Evolutionary conservation across 1,284 basidiomycete species (phyloP).

Genomic region (Cryptococcus sp.): DNA sequence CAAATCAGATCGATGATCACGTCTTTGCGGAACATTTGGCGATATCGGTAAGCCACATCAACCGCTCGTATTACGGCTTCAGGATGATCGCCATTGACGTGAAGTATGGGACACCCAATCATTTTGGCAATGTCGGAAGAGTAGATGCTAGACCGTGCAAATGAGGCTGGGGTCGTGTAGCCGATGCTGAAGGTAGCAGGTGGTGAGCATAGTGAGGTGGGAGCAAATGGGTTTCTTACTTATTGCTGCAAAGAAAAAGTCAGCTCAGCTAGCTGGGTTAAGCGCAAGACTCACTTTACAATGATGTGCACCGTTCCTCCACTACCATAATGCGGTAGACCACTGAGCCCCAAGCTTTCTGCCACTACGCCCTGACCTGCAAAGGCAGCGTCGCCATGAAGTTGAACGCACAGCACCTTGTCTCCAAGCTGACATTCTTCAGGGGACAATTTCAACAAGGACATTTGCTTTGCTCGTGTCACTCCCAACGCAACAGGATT

Average conservation of each 20-base stretch:
- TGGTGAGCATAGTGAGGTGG: neutral
- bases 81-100: constrained; percentile 86
- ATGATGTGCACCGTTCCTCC: constrained; percentile 86
- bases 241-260: constrained; percentile 11
- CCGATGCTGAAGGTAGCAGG: constrained; percentile 64
- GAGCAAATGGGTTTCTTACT: constrained; percentile 11
- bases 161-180: constrained; percentile 81
- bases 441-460: constrained; percentile 65
- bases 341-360: constrained; percentile 78
- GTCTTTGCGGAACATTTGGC: constrained; percentile 81
- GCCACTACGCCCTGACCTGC: constrained; percentile 87
- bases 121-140: constrained; percentile 85
- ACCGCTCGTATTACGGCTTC: constrained; percentile 81
- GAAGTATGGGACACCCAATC: constrained; percentile 83
- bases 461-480: constrained; percentile 87
- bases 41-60: constrained; percentile 76
- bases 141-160: constrained; percentile 78
- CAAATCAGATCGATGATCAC: constrained; percentile 84
- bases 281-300: constrained; percentile 68
- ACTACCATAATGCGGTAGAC: constrained; percentile 82
- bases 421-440: constrained; percentile 77
- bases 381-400: constrained; percentile 89
- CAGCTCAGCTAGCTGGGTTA: neutral
- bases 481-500: constrained; percentile 84
- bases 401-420: constrained; percentile 79